A percentile compares a stretch with the other conserved stretches of the same genome.
Conservation (phyloP, 1,284 basidiomycete genomes). For the Leccinum solheimii region DNA sequence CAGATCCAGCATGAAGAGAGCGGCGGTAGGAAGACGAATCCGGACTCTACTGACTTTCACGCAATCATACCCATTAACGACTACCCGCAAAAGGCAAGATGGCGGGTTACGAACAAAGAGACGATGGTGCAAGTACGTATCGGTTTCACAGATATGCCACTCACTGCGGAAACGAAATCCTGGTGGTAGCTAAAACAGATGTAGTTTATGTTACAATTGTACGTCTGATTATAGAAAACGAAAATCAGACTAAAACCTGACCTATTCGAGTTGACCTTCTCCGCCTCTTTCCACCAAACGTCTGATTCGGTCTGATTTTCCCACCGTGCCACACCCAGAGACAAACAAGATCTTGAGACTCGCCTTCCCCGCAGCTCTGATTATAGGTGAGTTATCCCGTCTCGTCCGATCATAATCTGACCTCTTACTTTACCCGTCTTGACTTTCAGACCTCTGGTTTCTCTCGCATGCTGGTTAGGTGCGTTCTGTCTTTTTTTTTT, state of each 20-base stretch:
- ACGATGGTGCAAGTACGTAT: conserved; percentile 90
- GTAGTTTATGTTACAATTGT: background rate
- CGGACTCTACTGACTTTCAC: conserved; percentile 97
- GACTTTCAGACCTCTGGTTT: too few species aligned
- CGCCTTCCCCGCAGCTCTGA: too few species aligned
- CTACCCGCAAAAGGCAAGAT: conserved; percentile 97
- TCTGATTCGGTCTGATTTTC: too few species aligned
- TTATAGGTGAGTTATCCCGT: too few species aligned
- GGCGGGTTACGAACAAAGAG: conserved; percentile 99
- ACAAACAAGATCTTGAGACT: too few species aligned
- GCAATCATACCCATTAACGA: conserved; percentile 99
- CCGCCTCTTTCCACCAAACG: background rate
- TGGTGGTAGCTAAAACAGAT: background rate
- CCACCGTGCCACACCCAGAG: too few species aligned
- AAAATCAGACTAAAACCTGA: background rate
- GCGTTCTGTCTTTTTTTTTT: too few species aligned
- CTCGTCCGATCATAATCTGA: too few species aligned
- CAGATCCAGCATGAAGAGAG: conserved; percentile 70
- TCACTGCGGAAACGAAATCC: background rate
- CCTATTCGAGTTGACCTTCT: background rate
- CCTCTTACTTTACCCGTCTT: too few species aligned
- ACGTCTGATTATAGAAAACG: background rate
- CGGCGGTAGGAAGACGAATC: conserved; percentile 66
- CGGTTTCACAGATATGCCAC: background rate
- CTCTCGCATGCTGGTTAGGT: too few species aligned